These are phyloP conservation scores for Carpinus viminea DNA, from an alignment of 306 rosid species.

Conservation along the genomic window DNA sequence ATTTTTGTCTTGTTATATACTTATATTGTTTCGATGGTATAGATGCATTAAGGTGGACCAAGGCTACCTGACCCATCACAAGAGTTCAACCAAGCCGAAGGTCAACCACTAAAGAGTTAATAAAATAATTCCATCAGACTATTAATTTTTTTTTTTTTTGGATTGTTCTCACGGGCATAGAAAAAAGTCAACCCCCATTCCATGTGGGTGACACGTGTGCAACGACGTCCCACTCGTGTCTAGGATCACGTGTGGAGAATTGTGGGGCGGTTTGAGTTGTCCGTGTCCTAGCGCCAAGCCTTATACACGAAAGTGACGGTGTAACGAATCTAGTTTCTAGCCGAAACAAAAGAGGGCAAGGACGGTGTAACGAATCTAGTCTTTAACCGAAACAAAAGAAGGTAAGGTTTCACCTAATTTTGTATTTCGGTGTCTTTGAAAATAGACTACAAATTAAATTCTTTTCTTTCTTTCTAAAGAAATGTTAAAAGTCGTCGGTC, in stretches of 20 bases:
- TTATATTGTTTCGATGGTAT: slow-evolving; percentile 45
- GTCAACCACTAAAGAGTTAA: slow-evolving; percentile 72
- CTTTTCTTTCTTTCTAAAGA: no score
- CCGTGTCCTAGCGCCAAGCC: slow-evolving; percentile 9
- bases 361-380: slow-evolving; percentile 12
- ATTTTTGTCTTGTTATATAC: slow-evolving; percentile 57
- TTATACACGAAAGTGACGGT: slow-evolving; percentile 5
- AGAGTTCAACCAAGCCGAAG: slow-evolving; percentile 52
- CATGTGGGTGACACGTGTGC: slow-evolving; percentile 3
- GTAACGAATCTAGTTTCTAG: neutral
- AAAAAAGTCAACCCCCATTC: slow-evolving; percentile 45
- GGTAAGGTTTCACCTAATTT: neutral
- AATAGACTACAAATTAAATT: neutral
- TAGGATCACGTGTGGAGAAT: slow-evolving; percentile 29
- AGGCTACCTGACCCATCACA: slow-evolving; percentile 46
- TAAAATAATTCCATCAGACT: slow-evolving; percentile 22
- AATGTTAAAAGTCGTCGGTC: no score
- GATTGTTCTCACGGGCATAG: slow-evolving; percentile 19
- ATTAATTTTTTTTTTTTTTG: neutral
- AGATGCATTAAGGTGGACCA: slow-evolving; percentile 55
- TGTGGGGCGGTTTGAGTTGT: slow-evolving; percentile 24
- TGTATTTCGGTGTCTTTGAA: neutral
- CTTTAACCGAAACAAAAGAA: neutral
- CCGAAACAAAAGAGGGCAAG: neutral
- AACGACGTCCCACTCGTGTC: slow-evolving; percentile 12